Base-by-base conservation (phyloP, 192 early-diverging fungal species). In the Funneliformis geosporum region DNA sequence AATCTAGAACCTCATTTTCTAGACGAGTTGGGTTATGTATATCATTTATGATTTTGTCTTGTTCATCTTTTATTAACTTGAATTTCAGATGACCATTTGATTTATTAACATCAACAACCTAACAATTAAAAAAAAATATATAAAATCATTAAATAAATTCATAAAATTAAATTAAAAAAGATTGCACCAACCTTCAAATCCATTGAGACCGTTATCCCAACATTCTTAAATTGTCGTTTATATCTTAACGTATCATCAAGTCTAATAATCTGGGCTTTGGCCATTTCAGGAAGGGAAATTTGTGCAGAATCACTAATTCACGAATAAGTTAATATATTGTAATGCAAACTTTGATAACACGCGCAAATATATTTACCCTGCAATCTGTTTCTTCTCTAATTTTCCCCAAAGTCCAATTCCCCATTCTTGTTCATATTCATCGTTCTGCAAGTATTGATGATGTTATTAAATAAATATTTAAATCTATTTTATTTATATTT, bases 1-100 rank as follows among this genome's bases (percentile, higher is more conserved):
- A 75, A 68, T 86, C 84, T 10, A 86, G 60, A 25, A 86, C 81
- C 55, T 86, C 83, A 8, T 84, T 83, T 59, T 86, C 85, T 23
- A 86, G 61, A 23, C 83, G 76, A 40, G 85, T 86, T 5, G 85
- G 85, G 2, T 82, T 86, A 81, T n/a, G 9, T 40, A 76, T 40
- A 40, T 76, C 74, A 11, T 76, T n/a, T 18, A 76, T 62, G 6
- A 61, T 46, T 23, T 43, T 62, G 39, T 12, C 25, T 16, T 40
- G 25, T 6, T 76, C 21, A 11, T 23, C 60, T 64, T 76, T 62
- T 12, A 23, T 4, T 39, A 61, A 28, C 25, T 16, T 62, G 11
- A 76, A 16, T 18, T 25, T 8, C 8, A 76, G 5, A 28, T 40
- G 18, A 12, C 74, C 74, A 43, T 60, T 76, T 23, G 21, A 27